Evolutionary conservation across 169 alveolate species (phyloP), one percentile per base, ranked within the genome.

Genomic region (Eimeria brunetti): DNA sequence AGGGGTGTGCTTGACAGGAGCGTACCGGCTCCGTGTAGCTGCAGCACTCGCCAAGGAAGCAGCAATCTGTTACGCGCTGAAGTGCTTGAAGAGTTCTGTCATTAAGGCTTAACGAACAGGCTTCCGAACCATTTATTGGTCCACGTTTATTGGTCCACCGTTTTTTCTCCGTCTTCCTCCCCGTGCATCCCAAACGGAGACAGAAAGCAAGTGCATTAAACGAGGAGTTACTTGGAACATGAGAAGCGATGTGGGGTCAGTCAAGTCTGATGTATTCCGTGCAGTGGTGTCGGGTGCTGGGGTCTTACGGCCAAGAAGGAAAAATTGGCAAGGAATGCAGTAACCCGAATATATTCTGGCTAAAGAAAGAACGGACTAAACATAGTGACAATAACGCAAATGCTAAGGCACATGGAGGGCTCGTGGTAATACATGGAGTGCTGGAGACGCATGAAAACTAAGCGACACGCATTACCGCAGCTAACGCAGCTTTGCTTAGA

Each of bases 21-120:
- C 41, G n/a, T 33, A 30, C 69, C 62, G 33, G 11, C 33, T 51
- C 33, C 80, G 33, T 41, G 76, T 36, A 24, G 41, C 62, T 58
- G 78, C 91, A 85, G 62, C 80, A 36, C 6, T 60, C 9, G 81
- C 91, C 1, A 41, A 33, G 20, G 78, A 36, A 24, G 76, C 78
- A 7, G 69, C 90, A n/a, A 36, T n/a, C 20, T 7, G 60, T 51
- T 1, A 69, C 49, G 38, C 46, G 89, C 49, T 8, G 5, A 49
- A 44, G 18, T 16, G 64, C 41, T 46, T 27, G 44, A 78, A 20
- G n/a, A 30, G n/a, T 8, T 49, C 33, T 44, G 41, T 24, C 2
- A 5, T 49, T 49, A 51, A 22, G 7, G 33, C 30, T n/a, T 8
- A 22, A 33, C 1, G 53, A 5, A 51, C 22, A 0, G 33, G 33